Conservation (phyloP, 305 asterid species). For the Fraxinus floribunda region DNA sequence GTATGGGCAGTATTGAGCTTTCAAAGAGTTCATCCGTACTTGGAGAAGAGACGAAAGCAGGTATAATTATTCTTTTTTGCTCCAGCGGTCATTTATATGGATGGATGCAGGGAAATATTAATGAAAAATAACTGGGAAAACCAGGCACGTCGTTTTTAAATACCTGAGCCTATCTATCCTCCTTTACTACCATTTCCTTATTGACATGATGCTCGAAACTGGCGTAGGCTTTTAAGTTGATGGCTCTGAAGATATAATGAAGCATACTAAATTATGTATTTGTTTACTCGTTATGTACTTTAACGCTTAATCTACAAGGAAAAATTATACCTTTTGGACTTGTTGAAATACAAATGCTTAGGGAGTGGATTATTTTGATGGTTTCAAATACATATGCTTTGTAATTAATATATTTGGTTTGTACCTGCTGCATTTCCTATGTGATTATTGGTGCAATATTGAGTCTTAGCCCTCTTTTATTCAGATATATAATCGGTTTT, state of each 20-base stretch:
- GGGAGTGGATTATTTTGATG: not conserved
- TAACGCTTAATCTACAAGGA: not conserved
- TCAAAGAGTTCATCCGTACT: conserved; percentile 43
- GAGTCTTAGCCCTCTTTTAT: no score
- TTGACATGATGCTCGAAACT: not conserved
- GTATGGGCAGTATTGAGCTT: conserved; percentile 64
- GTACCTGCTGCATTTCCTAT: not conserved
- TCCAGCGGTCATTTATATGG: not conserved
- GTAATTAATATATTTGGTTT: not conserved
- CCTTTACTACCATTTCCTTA: not conserved
- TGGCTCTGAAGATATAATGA: not conserved
- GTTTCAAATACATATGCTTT: not conserved
- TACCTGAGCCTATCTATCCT: not conserved
- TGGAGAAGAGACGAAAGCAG: conserved; percentile 51
- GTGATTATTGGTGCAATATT: not conserved
- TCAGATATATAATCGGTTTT: no score
- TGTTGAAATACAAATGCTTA: not conserved
- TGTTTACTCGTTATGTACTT: not conserved
- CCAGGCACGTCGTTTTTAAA: not conserved
- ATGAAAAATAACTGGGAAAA: not conserved
- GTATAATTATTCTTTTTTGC: not conserved
- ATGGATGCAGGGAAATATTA: not conserved
- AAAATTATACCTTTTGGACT: not conserved
- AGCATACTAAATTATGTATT: not conserved
- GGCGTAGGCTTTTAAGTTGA: not conserved